Percentiles rank a stretch among this genome's conserved stretches.
phyloP scores from a whole-genome alignment of 805 yeast species.

The Candida tibetensis region DNA sequence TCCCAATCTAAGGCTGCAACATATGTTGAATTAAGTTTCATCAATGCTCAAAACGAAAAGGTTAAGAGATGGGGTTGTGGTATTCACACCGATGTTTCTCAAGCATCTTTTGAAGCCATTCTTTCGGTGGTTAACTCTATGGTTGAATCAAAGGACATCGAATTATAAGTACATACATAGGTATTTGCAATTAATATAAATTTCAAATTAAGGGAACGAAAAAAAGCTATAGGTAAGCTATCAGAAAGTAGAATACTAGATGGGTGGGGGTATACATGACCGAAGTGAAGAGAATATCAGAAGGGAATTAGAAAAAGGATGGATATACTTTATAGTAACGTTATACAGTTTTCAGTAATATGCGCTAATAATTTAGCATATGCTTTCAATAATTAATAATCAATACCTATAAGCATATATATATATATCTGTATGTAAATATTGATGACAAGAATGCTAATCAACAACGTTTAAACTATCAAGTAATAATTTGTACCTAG shows the following conservation, averaged over 20 bases:
- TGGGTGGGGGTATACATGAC: background rate
- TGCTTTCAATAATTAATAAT: too few relatives aligned
- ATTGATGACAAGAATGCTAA: too few relatives aligned
- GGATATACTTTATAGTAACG: too few relatives aligned
- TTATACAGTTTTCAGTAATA: too few relatives aligned
- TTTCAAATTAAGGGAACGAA: background rate
- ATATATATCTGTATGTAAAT: too few relatives aligned
- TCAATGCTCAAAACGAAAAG: slow-evolving; percentile 33
- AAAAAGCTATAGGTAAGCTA: too few relatives aligned
- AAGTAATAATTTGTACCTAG: too few relatives aligned
- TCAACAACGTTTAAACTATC: too few relatives aligned
- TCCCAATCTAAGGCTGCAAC: slow-evolving; percentile 73
- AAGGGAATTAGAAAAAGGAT: too few relatives aligned
- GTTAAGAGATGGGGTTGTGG: slow-evolving; percentile 44
- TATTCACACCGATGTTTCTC: slow-evolving; percentile 41
- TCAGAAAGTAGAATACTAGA: background rate
- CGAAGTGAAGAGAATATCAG: background rate
- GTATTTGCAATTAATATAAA: background rate
- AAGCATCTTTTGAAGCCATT: slow-evolving; percentile 37
- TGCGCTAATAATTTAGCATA: too few relatives aligned
- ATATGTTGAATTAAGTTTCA: slow-evolving; percentile 52
- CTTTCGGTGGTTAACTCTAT: slow-evolving; percentile 22
- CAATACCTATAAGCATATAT: too few relatives aligned
- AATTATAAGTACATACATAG: slow-evolving; percentile 16
- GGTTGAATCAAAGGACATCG: slow-evolving; percentile 28